A percentile compares a stretch with the other conserved stretches of the same genome.
Evolutionary conservation across 139 green algal genomes (phyloP).

Genomic region (Coccomyxa sp.): DNA sequence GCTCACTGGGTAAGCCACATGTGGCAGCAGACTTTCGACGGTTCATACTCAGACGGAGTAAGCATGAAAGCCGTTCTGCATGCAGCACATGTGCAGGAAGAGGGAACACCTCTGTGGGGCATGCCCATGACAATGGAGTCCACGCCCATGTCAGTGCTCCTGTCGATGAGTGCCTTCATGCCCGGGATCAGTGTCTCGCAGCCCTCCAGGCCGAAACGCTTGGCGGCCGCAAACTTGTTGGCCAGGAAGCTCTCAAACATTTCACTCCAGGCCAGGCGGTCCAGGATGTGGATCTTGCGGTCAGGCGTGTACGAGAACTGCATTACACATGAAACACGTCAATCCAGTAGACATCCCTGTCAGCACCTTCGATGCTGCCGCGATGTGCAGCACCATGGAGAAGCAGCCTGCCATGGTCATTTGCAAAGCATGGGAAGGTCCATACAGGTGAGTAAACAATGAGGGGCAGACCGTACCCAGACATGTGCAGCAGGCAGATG

Average conservation of each 20-base stretch:
- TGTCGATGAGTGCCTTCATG: slow-evolving; percentile 95
- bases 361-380: too few relatives aligned
- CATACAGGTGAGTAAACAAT: background rate
- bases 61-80: background rate
- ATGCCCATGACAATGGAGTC: slow-evolving; percentile 90
- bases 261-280: slow-evolving; percentile 90
- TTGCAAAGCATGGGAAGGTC: too few relatives aligned
- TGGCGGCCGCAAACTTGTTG: slow-evolving; percentile 90
- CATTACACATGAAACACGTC: too few relatives aligned
- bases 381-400: too few relatives aligned
- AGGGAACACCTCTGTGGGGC: slow-evolving; percentile 67
- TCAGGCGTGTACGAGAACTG: slow-evolving; percentile 35
- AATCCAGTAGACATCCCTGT: too few relatives aligned
- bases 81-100: background rate
- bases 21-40: too few relatives aligned
- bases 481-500: background rate
- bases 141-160: slow-evolving; percentile 78
- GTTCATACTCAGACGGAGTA: too few relatives aligned
- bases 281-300: slow-evolving; percentile 83
- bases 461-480: background rate
- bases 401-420: too few relatives aligned
- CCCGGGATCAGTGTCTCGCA: slow-evolving; percentile 93
- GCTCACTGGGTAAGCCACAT: too few relatives aligned
- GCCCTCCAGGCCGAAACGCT: slow-evolving; percentile 89
- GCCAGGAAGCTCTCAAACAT: slow-evolving; percentile 97